Evolutionary conservation across 805 yeast species (phyloP).

Genomic region (Lipomyces orientalis): DNA sequence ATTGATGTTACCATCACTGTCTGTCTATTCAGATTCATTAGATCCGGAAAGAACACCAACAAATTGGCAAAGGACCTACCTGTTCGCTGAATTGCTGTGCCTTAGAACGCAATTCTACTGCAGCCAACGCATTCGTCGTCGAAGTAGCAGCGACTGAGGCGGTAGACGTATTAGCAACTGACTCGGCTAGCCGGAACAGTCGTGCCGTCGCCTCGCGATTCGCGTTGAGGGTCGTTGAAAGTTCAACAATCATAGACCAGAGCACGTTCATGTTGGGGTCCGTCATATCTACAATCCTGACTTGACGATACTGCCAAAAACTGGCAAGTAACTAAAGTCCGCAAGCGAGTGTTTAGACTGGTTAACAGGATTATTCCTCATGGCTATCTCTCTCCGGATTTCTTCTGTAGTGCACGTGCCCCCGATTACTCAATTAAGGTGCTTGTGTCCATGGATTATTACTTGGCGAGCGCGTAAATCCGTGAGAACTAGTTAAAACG

Average conservation of each 20-base stretch:
- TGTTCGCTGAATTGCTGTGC: neutral
- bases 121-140: constrained; percentile 16
- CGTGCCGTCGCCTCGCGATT: constrained; percentile 36
- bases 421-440: too few relatives aligned
- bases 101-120: constrained; percentile 13
- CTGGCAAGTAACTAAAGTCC: neutral
- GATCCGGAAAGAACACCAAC: neutral
- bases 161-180: constrained; percentile 27
- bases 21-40: neutral
- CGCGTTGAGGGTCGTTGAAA: constrained; percentile 25
- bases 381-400: too few relatives aligned
- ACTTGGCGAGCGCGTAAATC: too few relatives aligned
- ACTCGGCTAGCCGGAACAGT: constrained; percentile 32
- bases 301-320: neutral
- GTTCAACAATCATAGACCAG: constrained; percentile 34
- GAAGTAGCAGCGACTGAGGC: constrained; percentile 22
- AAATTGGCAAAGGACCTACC: neutral
- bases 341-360: neutral
- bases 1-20: neutral
- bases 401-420: too few relatives aligned
- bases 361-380: too few relatives aligned
- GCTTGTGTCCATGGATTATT: too few relatives aligned
- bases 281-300: constrained; percentile 11
- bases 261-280: constrained; percentile 35
- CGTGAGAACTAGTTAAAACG: too few relatives aligned